Evolutionary conservation across 768 basidiomycete species (phyloP).

Genomic region (Boletus coccyginus): DNA sequence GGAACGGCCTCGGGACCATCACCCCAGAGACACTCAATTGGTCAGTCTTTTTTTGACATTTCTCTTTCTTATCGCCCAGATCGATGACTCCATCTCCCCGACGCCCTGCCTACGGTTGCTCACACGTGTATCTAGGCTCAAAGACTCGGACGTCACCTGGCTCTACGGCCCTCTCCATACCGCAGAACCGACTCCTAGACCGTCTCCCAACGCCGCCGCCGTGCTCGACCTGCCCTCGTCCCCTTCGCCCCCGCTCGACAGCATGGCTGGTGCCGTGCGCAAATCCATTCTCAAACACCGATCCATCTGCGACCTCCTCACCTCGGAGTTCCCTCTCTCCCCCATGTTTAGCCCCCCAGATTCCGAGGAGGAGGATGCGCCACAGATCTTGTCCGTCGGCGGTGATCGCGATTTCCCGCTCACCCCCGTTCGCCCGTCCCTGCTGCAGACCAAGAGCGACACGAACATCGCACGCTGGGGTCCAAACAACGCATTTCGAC

Average conservation of each 20-base stretch:
- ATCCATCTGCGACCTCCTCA: slow-evolving; percentile 86
- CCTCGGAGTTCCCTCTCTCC: slow-evolving; percentile 62
- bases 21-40: slow-evolving; percentile 98
- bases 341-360: slow-evolving; percentile 62
- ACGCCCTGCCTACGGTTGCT: background rate
- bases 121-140: slow-evolving; percentile 64
- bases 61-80: background rate
- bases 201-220: slow-evolving; percentile 37
- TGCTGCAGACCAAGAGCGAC: slow-evolving; percentile 86
- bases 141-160: slow-evolving; percentile 99
- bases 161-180: slow-evolving; percentile 96
- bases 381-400: slow-evolving; percentile 20
- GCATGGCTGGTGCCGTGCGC: slow-evolving; percentile 27
- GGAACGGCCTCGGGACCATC: slow-evolving; percentile 92
- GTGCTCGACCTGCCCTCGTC: slow-evolving; percentile 35
- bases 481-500: slow-evolving; percentile 45
- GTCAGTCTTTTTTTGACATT: slow-evolving; percentile 46
- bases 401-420: slow-evolving; percentile 10
- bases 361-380: slow-evolving; percentile 44
- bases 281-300: slow-evolving; percentile 98
- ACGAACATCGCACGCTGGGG: slow-evolving; percentile 69
- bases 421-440: slow-evolving; percentile 43
- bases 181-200: slow-evolving; percentile 65
- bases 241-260: slow-evolving; percentile 29
- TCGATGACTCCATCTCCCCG: background rate